Evolutionary conservation across 371 early-diverging fungal genomes (phyloP).

Genomic region (Mucor plumbeus): DNA sequence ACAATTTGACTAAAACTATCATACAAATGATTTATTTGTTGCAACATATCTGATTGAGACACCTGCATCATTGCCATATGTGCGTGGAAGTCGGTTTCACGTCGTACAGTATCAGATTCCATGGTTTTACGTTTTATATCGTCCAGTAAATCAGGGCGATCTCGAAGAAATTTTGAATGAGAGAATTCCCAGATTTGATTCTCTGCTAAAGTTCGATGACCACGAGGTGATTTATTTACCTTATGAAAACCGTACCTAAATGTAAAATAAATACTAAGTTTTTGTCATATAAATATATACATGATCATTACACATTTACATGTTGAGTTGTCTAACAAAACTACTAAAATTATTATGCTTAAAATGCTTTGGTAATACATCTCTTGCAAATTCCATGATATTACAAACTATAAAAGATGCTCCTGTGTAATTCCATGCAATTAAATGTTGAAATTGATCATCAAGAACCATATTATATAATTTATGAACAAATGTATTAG

Average conservation of each 20-base stretch:
- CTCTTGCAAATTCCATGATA: constrained; percentile 81
- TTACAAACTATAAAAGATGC: constrained; percentile 92
- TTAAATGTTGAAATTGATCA: constrained; percentile 78
- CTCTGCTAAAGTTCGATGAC: constrained; percentile 81
- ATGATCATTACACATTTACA: constrained; percentile 50
- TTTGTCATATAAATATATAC: constrained; percentile 7
- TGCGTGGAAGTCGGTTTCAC: constrained; percentile 75
- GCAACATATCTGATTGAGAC: constrained; percentile 76
- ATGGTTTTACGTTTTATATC: constrained; percentile 88
- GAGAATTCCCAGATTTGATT: constrained; percentile 95
- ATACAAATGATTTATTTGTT: constrained; percentile 73
- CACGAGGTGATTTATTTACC: constrained; percentile 85
- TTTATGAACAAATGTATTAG: constrained; percentile 53
- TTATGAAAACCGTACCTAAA: constrained; percentile 88
- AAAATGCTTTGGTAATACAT: constrained; percentile 83
- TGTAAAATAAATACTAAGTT: not conserved
- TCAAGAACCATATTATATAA: constrained; percentile 79
- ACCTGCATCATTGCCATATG: constrained; percentile 80
- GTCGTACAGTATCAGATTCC: constrained; percentile 76
- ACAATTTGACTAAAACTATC: constrained; percentile 72
- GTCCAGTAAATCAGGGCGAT: constrained; percentile 80
- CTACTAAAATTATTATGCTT: constrained; percentile 90
- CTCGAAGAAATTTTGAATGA: constrained; percentile 82
- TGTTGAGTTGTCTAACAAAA: constrained; percentile 90
- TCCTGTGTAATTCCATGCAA: constrained; percentile 85